A percentile compares a stretch with the other conserved stretches of the same genome.
phyloP scores from a whole-genome alignment of 2,329 filamentous ascomycete species.

The Aureobasidium uvarum region DNA sequence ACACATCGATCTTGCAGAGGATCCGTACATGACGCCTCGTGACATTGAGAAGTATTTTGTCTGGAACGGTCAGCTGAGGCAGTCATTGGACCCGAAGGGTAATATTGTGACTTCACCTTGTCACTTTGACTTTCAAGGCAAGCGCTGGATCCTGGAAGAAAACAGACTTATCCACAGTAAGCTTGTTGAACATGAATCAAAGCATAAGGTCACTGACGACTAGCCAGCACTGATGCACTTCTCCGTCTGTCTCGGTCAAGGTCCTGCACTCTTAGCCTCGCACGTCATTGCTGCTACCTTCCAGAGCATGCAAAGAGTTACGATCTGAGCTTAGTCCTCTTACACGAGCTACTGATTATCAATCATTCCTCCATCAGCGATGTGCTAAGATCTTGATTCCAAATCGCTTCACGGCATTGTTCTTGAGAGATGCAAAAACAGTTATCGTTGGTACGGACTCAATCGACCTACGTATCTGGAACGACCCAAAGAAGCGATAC shows the following conservation, averaged over 20 bases:
- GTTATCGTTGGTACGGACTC: not conserved
- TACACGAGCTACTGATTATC: not conserved
- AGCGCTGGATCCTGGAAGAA: slow-evolving; percentile 18
- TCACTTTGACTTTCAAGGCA: slow-evolving; percentile 17
- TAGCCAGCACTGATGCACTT: not conserved
- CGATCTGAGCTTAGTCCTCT: no score
- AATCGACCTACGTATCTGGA: not conserved
- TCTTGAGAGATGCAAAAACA: not conserved
- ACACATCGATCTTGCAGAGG: not conserved
- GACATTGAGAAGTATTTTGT: slow-evolving; percentile 16
- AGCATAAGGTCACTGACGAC: not conserved
- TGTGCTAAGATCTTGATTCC: not conserved
- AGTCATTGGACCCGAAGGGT: not conserved
- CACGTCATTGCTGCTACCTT: slow-evolving; percentile 7
- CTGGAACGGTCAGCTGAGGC: slow-evolving; percentile 7
- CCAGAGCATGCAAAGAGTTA: slow-evolving; percentile 21
- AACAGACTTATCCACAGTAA: slow-evolving; percentile 13
- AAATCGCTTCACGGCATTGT: not conserved
- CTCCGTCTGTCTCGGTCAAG: slow-evolving; percentile 13
- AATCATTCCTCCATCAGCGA: not conserved
- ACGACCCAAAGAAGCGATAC: no score
- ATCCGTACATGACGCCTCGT: slow-evolving; percentile 17
- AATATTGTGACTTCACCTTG: not conserved
- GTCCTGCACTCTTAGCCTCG: slow-evolving; percentile 8
- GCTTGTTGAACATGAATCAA: not conserved